These are phyloP conservation scores for Deinandra increscens DNA, from an alignment of 129 eudicot species.

Conservation along the genomic window DNA sequence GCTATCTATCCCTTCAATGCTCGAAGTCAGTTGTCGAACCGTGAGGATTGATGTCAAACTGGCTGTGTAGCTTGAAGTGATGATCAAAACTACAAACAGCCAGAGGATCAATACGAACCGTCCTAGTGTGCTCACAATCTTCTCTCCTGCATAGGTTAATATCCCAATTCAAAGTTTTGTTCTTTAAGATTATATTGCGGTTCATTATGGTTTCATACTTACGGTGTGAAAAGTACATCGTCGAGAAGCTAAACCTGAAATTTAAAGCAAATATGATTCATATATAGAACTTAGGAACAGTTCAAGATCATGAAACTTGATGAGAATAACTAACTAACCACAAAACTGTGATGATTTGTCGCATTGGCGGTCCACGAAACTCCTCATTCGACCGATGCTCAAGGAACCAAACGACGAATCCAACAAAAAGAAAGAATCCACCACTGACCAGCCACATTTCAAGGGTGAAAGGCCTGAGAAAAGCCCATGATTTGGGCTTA, in stretches of 20 bases:
- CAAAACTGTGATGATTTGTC: constrained; percentile 63
- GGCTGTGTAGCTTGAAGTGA: constrained; percentile 82
- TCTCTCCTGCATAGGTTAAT: constrained; percentile 51
- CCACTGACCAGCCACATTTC: constrained; percentile 83
- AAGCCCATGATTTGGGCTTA: constrained; percentile 70
- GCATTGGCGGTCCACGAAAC: constrained; percentile 74
- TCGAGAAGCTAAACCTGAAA: constrained; percentile 94
- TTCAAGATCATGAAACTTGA: neutral
- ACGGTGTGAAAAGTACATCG: constrained; percentile 94
- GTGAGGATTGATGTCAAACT: constrained; percentile 83
- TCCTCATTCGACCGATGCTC: constrained; percentile 73
- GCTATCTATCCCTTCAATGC: constrained; percentile 56
- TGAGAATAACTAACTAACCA: constrained; percentile 56
- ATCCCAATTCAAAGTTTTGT: neutral
- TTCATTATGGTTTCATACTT: constrained; percentile 36
- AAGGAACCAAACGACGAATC: constrained; percentile 79
- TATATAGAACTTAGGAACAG: neutral
- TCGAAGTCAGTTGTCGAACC: constrained; percentile 55
- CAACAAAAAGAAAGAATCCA: constrained; percentile 65
- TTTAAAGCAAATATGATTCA: neutral
- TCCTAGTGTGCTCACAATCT: constrained; percentile 61
- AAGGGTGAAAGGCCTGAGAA: constrained; percentile 68
- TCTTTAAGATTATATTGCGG: neutral
- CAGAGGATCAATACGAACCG: constrained; percentile 60
- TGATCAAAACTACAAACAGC: constrained; percentile 67